Conservation (phyloP, 2,329 filamentous ascomycete species). For the Colletotrichum sp. region DNA sequence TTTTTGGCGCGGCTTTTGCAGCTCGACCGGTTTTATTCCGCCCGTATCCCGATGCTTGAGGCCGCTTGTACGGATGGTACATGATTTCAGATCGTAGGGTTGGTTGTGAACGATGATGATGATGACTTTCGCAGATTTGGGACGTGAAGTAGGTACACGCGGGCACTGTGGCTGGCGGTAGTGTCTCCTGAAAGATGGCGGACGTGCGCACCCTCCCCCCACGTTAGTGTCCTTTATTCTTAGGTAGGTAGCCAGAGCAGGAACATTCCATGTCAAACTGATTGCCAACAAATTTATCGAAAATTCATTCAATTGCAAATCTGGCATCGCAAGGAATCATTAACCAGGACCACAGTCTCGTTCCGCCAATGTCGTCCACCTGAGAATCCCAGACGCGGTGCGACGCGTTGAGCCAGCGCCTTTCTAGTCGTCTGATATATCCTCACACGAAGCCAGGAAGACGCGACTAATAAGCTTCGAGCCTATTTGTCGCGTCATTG, state of each 20-base stretch:
- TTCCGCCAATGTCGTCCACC: neutral
- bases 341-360: fast-evolving
- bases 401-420: neutral
- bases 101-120: neutral
- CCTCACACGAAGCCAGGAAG: neutral
- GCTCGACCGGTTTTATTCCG: neutral
- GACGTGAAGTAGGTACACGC: neutral
- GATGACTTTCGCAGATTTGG: neutral
- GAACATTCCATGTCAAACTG: neutral
- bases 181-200: neutral
- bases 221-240: neutral
- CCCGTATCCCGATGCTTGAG: neutral
- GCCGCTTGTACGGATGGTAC: neutral
- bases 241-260: neutral
- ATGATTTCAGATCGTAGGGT: neutral
- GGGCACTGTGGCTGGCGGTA: neutral
- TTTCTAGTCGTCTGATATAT: neutral
- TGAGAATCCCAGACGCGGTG: neutral
- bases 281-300: neutral
- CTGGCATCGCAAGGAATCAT: neutral
- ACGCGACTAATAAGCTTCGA: neutral
- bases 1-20: neutral
- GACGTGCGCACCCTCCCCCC: neutral
- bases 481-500: neutral
- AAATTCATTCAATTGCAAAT: neutral